Conservation (phyloP, 148 eudicot genomes). For the Drosera capensis region DNA sequence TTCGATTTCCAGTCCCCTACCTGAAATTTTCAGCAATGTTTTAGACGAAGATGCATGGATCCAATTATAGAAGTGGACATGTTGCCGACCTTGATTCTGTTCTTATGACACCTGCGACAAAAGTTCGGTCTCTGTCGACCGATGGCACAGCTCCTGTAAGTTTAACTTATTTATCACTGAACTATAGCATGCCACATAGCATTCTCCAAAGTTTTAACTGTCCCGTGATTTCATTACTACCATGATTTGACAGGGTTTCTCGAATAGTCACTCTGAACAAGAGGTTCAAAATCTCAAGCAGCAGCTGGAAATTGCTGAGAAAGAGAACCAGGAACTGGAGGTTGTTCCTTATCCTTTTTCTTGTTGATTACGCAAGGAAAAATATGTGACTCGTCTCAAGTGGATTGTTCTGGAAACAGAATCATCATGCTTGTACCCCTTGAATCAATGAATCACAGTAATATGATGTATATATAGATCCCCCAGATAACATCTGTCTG, state of each 20-base stretch:
- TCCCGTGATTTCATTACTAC: background rate
- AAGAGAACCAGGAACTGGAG: slow-evolving; percentile 61
- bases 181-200: too few relatives aligned
- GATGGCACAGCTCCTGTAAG: slow-evolving; percentile 42
- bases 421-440: too few relatives aligned
- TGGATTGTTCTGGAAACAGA: too few relatives aligned
- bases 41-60: slow-evolving; percentile 91
- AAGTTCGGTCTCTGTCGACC: slow-evolving; percentile 51
- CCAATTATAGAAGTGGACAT: slow-evolving; percentile 78
- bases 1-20: slow-evolving; percentile 50
- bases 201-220: too few relatives aligned
- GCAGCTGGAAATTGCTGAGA: slow-evolving; percentile 37
- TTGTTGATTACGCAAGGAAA: background rate
- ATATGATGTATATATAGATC: too few relatives aligned
- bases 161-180: slow-evolving; percentile 7
- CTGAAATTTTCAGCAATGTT: slow-evolving; percentile 45
- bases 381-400: too few relatives aligned
- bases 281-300: slow-evolving; percentile 49
- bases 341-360: slow-evolving; percentile 17
- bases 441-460: too few relatives aligned
- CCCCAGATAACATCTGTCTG: too few relatives aligned
- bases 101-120: slow-evolving; percentile 71
- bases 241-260: too few relatives aligned
- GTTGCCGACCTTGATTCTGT: slow-evolving; percentile 87
- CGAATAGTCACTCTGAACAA: slow-evolving; percentile 26